These are phyloP conservation scores for Pseudonitzschia multistriata DNA, from an alignment of 108 stramenopile genomes.

Conservation along the genomic window DNA sequence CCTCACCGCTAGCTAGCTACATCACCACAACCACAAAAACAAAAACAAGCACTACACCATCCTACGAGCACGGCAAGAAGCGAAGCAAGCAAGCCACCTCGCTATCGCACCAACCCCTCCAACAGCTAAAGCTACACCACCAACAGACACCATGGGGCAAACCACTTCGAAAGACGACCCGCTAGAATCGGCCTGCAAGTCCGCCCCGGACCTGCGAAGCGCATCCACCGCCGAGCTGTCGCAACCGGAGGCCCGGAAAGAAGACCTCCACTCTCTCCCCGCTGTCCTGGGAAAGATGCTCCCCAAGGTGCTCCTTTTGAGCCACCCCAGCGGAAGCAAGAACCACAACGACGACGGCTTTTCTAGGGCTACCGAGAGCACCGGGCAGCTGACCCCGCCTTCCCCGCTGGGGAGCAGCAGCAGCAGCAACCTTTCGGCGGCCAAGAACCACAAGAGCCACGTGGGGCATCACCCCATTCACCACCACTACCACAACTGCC, in stretches of 20 bases:
- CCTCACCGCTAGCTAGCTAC: slow-evolving; percentile 7
- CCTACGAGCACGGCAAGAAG: no score
- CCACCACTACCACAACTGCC: background rate
- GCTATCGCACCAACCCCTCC: background rate
- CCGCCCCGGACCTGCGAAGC: background rate
- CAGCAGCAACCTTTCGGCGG: background rate
- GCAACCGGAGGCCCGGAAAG: background rate
- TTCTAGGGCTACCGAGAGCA: background rate
- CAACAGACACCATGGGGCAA: background rate
- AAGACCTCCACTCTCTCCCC: background rate
- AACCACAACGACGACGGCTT: background rate
- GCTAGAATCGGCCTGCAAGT: background rate
- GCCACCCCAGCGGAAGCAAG: background rate
- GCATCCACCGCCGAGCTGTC: background rate
- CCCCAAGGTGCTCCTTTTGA: background rate
- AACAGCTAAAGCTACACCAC: background rate
- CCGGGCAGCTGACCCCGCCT: background rate
- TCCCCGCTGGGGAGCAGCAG: slow-evolving; percentile 2
- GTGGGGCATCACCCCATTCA: background rate
- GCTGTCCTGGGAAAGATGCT: background rate
- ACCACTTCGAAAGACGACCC: background rate
- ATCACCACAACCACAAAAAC: background rate
- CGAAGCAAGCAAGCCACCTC: background rate
- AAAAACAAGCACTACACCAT: background rate
- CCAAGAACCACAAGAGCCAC: background rate